Evolutionary conservation across 495 filamentous ascomycete genomes (phyloP).

Genomic region (Choiromyces venosus): DNA sequence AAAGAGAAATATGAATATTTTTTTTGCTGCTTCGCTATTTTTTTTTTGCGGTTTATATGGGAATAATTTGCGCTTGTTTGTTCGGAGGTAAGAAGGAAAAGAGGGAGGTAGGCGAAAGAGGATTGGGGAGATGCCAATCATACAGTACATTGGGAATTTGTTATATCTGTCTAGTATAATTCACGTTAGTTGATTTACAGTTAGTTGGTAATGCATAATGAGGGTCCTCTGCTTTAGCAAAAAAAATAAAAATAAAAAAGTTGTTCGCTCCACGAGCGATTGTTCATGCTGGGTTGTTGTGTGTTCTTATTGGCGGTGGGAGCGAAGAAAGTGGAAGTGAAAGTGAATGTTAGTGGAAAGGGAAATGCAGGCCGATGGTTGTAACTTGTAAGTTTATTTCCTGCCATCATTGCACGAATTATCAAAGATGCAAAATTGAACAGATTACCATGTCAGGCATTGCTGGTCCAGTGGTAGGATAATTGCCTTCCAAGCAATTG

Average conservation of each 20-base stretch:
- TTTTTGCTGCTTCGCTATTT: background rate
- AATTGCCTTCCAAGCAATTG: conserved; percentile 29
- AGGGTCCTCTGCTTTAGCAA: background rate
- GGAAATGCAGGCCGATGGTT: too few relatives aligned
- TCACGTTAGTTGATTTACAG: background rate
- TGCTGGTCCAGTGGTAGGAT: conserved; percentile 28
- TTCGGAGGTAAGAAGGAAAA: background rate
- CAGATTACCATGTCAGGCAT: background rate
- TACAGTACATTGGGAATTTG: background rate
- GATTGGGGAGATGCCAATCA: background rate
- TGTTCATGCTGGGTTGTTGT: background rate
- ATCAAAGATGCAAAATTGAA: too few relatives aligned
- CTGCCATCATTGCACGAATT: too few relatives aligned
- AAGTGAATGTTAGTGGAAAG: too few relatives aligned
- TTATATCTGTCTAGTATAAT: background rate
- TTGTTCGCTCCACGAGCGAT: background rate
- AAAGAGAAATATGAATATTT: background rate
- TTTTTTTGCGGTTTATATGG: background rate
- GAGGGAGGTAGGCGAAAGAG: background rate
- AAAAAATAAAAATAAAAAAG: background rate
- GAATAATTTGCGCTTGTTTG: background rate
- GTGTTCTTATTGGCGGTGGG: background rate
- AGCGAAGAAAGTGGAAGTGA: too few relatives aligned
- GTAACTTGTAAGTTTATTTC: too few relatives aligned
- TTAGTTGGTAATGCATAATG: conserved; percentile 3